Evolutionary conservation across 805 yeast genomes (phyloP), one percentile per base, ranked within the genome.

Genomic region (Komagataella mondaviorum): DNA sequence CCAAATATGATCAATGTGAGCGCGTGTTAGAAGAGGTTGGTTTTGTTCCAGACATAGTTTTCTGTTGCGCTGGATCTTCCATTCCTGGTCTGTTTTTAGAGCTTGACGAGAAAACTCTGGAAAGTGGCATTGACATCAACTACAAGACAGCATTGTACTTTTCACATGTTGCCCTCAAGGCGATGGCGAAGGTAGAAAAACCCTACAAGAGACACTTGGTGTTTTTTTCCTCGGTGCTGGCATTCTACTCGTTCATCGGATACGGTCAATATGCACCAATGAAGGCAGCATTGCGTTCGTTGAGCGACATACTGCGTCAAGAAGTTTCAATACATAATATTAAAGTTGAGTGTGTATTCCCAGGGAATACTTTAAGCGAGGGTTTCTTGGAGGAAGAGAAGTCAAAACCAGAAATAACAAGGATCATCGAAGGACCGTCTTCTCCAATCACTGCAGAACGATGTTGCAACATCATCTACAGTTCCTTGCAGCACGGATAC

Each of bases 321-420:
- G 99, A 93, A 63, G 71, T 85, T 46, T 60, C 72, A 1, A 83
- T 85, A 5, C 82, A 80, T 59, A 76, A 82, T 54, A 80, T 83
- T 55, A 68, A 83, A 23, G 85, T 93, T 0, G 76, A 84, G 4
- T 80, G 88, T 54, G 80, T 88, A 0, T 83, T 80, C 59, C 96
- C 98, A 0, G 99, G 99, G 0, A 89, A 88, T 62, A 89, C 91
- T 65, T 77, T 73, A 48, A 83, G 95, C 55, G 98, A 90, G 64
- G 99, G 99, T 0, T 93, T 66, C 60, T 76, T 68, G 3, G 80
- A 81, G 53, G 99, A 93, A 64, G 84, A 90, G 62, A 66, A 68
- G 52, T 84, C 95, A 2, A 93, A 93, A 63, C 98, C 99, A 0
- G 76, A 72, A 7, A 87, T 93, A 52, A 89, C 97, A 1, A 78